A percentile compares a stretch with the other conserved stretches of the same genome.
Evolutionary conservation across 2,329 filamentous ascomycete species (phyloP).

Genomic region (Diaporthe citri): DNA sequence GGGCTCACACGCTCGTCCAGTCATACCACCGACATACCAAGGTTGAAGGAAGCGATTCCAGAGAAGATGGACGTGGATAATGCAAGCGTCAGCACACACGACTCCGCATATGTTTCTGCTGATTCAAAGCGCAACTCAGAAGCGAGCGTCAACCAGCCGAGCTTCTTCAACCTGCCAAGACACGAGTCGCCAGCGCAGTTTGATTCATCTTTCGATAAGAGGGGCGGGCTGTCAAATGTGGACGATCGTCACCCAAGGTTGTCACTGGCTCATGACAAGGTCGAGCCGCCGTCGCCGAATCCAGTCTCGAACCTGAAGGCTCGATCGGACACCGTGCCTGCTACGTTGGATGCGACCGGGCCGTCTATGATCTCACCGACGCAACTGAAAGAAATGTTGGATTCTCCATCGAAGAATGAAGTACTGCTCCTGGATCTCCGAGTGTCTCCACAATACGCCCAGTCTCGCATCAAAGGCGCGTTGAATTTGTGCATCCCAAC

Average conservation of each 20-base stretch:
- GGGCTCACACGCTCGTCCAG: not conserved
- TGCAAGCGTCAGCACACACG: conserved; percentile 59
- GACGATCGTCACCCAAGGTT: conserved; percentile 67
- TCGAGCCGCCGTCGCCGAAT: conserved; percentile 55
- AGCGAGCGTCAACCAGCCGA: conserved; percentile 57
- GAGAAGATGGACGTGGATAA: conserved; percentile 59
- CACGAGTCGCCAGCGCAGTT: conserved; percentile 61
- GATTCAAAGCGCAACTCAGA: conserved; percentile 68
- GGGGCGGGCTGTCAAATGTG: conserved; percentile 53
- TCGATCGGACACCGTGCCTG: conserved; percentile 63
- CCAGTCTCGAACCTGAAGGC: conserved; percentile 49
- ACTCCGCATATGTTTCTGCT: conserved; percentile 67
- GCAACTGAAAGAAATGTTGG: conserved; percentile 69
- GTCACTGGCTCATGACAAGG: conserved; percentile 64
- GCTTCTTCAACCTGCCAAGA: conserved; percentile 55
- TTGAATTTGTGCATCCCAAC: conserved; percentile 96
- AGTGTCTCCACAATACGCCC: conserved; percentile 84
- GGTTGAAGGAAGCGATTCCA: conserved; percentile 41
- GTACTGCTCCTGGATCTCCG: conserved; percentile 86
- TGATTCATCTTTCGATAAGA: conserved; percentile 53
- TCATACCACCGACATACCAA: conserved; percentile 32
- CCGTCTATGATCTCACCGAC: conserved; percentile 66
- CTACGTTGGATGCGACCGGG: conserved; percentile 58
- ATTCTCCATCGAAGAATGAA: conserved; percentile 53
- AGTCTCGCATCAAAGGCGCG: conserved; percentile 81